Conservation (phyloP, 768 basidiomycete species). For the Kwoniella mangroviensis region DNA sequence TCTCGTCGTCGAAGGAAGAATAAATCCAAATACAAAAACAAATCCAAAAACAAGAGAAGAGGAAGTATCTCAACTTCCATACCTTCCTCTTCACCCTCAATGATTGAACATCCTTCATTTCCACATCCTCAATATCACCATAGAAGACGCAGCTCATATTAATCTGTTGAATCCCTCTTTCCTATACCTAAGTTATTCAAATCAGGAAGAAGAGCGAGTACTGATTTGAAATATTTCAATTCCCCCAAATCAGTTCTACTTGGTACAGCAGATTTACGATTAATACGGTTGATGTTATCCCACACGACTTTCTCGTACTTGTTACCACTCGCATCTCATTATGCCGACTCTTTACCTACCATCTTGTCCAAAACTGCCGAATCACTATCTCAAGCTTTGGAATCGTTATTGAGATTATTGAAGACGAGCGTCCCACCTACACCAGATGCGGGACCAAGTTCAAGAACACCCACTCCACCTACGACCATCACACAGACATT, state of each 20-base stretch:
- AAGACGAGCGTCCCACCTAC: conserved; percentile 20
- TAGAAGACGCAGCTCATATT: background rate
- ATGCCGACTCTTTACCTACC: conserved; percentile 15
- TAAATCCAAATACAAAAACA: background rate
- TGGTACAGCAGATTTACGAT: conserved; percentile 39
- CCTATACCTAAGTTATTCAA: background rate
- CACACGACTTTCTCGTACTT: conserved; percentile 29
- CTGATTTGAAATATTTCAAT: conserved; percentile 1
- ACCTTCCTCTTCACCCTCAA: background rate
- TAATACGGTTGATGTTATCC: conserved; percentile 29
- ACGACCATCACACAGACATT: conserved; percentile 36
- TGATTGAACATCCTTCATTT: background rate
- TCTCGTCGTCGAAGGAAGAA: conserved; percentile 3
- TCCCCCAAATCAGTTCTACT: conserved; percentile 31
- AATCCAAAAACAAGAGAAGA: background rate
- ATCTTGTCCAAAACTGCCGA: background rate
- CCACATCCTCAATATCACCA: background rate
- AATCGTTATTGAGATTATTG: conserved; percentile 25
- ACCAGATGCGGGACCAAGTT: conserved; percentile 26
- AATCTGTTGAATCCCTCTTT: conserved; percentile 1
- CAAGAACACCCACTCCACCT: conserved; percentile 22
- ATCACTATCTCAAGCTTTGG: conserved; percentile 11
- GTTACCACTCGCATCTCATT: conserved; percentile 14
- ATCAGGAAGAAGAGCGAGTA: background rate
- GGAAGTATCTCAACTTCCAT: background rate